Percentiles rank a stretch among this genome's conserved stretches.
phyloP scores from a whole-genome alignment of 2,329 filamentous ascomycete species.

The Talaromyces sp. region DNA sequence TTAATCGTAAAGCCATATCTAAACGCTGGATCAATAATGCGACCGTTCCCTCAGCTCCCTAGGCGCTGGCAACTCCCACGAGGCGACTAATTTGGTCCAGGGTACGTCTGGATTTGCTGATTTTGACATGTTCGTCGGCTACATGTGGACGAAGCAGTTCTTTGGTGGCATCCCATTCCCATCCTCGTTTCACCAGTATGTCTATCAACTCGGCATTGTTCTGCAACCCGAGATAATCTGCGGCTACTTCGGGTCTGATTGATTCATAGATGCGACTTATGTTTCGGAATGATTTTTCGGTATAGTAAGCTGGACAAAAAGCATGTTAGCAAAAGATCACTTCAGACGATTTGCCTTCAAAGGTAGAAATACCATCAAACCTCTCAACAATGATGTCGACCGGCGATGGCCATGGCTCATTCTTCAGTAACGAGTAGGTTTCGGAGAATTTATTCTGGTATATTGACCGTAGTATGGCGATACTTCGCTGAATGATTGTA shows the following conservation, averaged over 20 bases:
- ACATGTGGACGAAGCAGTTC: constrained; percentile 35
- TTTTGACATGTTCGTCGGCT: constrained; percentile 16
- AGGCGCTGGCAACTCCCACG: constrained; percentile 32
- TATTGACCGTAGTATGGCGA: constrained; percentile 36
- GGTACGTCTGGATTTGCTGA: constrained; percentile 20
- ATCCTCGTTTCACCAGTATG: constrained; percentile 35
- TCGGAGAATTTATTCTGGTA: constrained; percentile 37
- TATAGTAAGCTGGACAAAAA: constrained; percentile 31
- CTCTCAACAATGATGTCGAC: constrained; percentile 31
- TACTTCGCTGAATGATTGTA: constrained; percentile 33
- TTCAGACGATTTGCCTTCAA: background rate
- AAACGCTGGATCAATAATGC: background rate
- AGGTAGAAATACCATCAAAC: constrained; percentile 34
- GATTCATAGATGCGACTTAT: constrained; percentile 40
- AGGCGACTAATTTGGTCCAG: constrained; percentile 30
- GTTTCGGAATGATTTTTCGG: constrained; percentile 37
- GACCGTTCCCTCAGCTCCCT: constrained; percentile 21
- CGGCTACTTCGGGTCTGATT: constrained; percentile 36
- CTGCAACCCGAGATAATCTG: constrained; percentile 35
- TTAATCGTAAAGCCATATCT: background rate
- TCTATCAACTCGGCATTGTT: constrained; percentile 28
- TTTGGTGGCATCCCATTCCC: constrained; percentile 37
- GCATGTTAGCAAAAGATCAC: background rate
- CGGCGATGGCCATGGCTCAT: constrained; percentile 33
- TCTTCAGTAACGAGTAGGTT: constrained; percentile 36